Conservation (phyloP, 805 yeast species). For the Wickerhamiella kazuoi region DNA sequence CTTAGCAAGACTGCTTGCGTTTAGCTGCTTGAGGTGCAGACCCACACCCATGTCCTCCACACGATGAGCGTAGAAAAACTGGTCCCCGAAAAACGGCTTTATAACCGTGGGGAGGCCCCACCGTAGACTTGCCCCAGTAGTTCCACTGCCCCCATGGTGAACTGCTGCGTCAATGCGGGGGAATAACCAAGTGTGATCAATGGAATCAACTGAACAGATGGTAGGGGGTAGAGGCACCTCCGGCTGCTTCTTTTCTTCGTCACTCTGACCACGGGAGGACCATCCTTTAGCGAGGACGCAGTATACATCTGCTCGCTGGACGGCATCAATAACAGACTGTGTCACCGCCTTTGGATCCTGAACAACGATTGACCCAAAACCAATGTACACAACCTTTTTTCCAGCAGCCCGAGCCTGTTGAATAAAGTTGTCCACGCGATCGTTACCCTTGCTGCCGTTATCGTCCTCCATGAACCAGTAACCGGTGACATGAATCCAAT, state of each 20-base stretch:
- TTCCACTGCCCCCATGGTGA: constrained; percentile 95
- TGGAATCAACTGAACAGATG: constrained; percentile 49
- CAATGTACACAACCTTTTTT: constrained; percentile 73
- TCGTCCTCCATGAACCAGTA: constrained; percentile 74
- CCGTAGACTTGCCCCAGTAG: constrained; percentile 80
- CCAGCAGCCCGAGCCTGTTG: constrained; percentile 37
- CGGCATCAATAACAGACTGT: constrained; percentile 60
- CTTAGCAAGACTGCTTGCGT: constrained; percentile 39
- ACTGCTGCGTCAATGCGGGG: constrained; percentile 83
- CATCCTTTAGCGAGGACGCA: constrained; percentile 88
- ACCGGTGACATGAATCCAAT: constrained; percentile 92
- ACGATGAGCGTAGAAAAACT: constrained; percentile 74
- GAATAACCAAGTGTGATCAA: constrained; percentile 92
- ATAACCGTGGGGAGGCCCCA: constrained; percentile 79
- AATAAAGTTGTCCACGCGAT: constrained; percentile 40
- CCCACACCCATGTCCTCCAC: constrained; percentile 87
- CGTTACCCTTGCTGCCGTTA: constrained; percentile 41
- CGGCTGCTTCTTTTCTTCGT: constrained; percentile 18
- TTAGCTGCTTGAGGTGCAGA: constrained; percentile 47
- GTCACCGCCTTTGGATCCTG: constrained; percentile 65
- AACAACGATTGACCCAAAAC: constrained; percentile 92
- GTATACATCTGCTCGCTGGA: constrained; percentile 58
- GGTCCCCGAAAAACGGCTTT: constrained; percentile 94
- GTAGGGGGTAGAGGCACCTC: constrained; percentile 39
- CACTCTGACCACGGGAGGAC: constrained; percentile 50